Evolutionary conservation across 2,329 filamentous ascomycete genomes (phyloP).

Genomic region (Fusarium tupiense): DNA sequence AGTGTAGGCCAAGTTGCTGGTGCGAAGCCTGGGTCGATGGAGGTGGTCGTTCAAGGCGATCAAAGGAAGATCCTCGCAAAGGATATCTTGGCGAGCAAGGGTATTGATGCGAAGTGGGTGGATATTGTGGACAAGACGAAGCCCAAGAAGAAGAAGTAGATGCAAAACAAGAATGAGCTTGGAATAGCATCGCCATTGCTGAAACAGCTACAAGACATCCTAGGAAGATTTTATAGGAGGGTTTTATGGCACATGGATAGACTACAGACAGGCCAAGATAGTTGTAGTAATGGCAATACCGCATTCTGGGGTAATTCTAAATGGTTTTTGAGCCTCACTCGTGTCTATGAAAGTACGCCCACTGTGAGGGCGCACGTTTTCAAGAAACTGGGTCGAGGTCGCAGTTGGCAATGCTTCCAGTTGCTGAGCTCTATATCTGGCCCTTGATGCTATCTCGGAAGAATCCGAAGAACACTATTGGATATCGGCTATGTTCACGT

Average conservation of each 20-base stretch:
- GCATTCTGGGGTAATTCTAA: fast-evolving
- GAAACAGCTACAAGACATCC: neutral
- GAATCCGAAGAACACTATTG: neutral
- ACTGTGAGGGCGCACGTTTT: fast-evolving
- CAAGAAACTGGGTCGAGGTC: too few relatives aligned
- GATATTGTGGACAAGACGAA: slow-evolving; percentile 37
- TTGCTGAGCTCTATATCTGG: neutral
- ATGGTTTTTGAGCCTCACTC: fast-evolving
- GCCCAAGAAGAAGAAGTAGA: slow-evolving; percentile 31
- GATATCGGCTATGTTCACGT: neutral
- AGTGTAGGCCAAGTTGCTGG: slow-evolving; percentile 37
- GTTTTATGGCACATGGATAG: neutral
- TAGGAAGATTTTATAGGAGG: neutral
- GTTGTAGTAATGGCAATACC: neutral
- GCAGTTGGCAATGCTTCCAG: neutral
- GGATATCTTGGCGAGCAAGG: slow-evolving; percentile 25
- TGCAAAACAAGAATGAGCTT: neutral
- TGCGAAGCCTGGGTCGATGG: slow-evolving; percentile 33
- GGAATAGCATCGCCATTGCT: neutral
- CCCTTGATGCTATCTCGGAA: too few relatives aligned
- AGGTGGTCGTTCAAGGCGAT: slow-evolving; percentile 38
- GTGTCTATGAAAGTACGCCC: fast-evolving
- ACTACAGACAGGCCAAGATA: neutral
- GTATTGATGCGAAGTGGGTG: slow-evolving; percentile 36
- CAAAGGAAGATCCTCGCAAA: slow-evolving; percentile 28